A percentile compares a stretch with the other conserved stretches of the same genome.
Conservation (phyloP, 805 yeast genomes). For the Candida chauliodis region DNA sequence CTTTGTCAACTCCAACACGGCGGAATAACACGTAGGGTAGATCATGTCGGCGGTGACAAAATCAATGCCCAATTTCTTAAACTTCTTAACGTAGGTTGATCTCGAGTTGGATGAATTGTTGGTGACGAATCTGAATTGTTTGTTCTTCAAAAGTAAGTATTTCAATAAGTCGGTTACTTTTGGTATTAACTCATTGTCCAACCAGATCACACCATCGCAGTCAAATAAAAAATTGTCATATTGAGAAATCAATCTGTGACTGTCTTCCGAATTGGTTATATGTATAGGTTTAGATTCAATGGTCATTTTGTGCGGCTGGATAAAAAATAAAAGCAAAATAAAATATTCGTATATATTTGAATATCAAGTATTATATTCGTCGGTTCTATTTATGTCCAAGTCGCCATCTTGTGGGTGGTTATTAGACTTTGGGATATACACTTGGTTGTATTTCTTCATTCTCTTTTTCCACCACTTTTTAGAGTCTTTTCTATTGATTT, state of each 20-base stretch:
- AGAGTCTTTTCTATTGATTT: slow-evolving; percentile 49
- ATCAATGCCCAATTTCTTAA: slow-evolving; percentile 26
- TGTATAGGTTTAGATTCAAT: slow-evolving; percentile 9
- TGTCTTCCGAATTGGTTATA: slow-evolving; percentile 14
- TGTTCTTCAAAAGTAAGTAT: slow-evolving; percentile 19
- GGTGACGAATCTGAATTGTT: slow-evolving; percentile 33
- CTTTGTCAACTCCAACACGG: slow-evolving; percentile 24
- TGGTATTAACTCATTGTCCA: slow-evolving; percentile 31
- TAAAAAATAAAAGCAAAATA: not conserved
- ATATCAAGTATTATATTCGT: not conserved
- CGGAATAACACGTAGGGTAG: slow-evolving; percentile 38
- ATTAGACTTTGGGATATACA: slow-evolving; percentile 15
- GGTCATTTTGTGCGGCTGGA: slow-evolving; percentile 8
- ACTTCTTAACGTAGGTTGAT: slow-evolving; percentile 28
- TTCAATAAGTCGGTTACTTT: slow-evolving; percentile 27
- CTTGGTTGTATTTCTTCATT: slow-evolving; percentile 29
- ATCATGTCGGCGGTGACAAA: slow-evolving; percentile 25
- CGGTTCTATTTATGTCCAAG: slow-evolving; percentile 4
- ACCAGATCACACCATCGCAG: slow-evolving; percentile 44
- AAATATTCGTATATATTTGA: not conserved
- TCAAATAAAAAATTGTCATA: slow-evolving; percentile 40
- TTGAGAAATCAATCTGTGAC: slow-evolving; percentile 19
- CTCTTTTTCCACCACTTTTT: slow-evolving; percentile 53
- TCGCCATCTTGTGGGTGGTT: slow-evolving; percentile 5
- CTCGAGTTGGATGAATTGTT: slow-evolving; percentile 38